A percentile compares a stretch with the other conserved stretches of the same genome.
These are phyloP conservation scores for Cercospora zeina DNA, from an alignment of 2,329 filamentous ascomycete species.

Conservation along the genomic window DNA sequence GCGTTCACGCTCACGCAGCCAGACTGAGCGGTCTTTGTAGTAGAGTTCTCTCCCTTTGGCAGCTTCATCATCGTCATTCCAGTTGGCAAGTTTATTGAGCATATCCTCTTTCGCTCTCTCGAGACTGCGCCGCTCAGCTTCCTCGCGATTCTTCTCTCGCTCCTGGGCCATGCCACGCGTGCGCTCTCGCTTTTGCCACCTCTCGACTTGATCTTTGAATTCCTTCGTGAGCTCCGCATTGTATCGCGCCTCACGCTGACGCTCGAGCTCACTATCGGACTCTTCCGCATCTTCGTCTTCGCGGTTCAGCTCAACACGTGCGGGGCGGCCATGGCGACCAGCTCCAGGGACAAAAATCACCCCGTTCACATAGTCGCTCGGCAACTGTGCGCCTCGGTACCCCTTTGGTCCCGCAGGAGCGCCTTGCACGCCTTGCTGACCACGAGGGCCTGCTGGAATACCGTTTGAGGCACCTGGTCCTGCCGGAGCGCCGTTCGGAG, in stretches of 20 bases:
- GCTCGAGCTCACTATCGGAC: conserved; percentile 81
- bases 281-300: conserved; percentile 88
- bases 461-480: conserved; percentile 68
- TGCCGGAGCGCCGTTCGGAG: conserved; percentile 41
- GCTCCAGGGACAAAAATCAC: conserved; percentile 76
- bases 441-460: conserved; percentile 72
- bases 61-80: conserved; percentile 85
- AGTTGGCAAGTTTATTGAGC: conserved; percentile 72
- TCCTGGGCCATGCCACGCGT: conserved; percentile 81
- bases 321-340: conserved; percentile 51
- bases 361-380: conserved; percentile 72
- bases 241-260: conserved; percentile 68
- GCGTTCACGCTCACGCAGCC: conserved; percentile 75
- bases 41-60: conserved; percentile 82
- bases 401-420: conserved; percentile 72
- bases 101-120: conserved; percentile 66
- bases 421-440: conserved; percentile 63
- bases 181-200: conserved; percentile 87
- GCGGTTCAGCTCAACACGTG: conserved; percentile 54
- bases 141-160: conserved; percentile 78
- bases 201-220: conserved; percentile 81
- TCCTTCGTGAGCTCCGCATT: conserved; percentile 74
- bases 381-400: conserved; percentile 60
- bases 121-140: conserved; percentile 67
- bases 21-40: conserved; percentile 81